Base-by-base conservation (phyloP, 2,329 filamentous ascomycete genomes). In the Scopulariopsis brevicaulis region DNA sequence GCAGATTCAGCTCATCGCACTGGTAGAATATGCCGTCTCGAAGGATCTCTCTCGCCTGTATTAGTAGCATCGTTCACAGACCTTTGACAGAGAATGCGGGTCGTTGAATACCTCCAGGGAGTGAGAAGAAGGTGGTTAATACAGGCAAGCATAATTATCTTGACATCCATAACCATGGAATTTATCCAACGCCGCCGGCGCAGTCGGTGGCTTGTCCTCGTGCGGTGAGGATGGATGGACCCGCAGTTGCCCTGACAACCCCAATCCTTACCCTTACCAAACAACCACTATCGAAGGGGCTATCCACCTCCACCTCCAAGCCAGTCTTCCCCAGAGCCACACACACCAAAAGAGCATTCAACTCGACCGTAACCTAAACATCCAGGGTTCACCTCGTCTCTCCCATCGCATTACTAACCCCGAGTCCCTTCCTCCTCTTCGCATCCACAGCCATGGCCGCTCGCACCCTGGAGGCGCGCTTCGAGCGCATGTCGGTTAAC, bases 401-500 rank as follows among this genome's bases (percentile, higher is more conserved):
- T 24, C 55, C 10, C 43, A 32, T 24, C 18, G 10, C 37, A 10
- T 20, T 46, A n/a, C 46, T 10, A 8, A 25, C 37, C 20, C 14
- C 24, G 12, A 11, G 20, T 48, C 57, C 28, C 60, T 56, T 58
- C 53, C 46, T 50, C 53, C 25, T 53, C 53, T 11, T n/a, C 12
- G 11, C 50, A 55, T 53, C 54, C 53, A 56, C 54, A 58, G 64
- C 62, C 60, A 85, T 93, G 88, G 83, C 92, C 63, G 82, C 88
- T 60, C 83, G 89, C 65, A 84, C 83, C 56, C 79, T 97, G 53
- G 93, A 96, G 75, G 79, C 88, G 73, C 89, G 89, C 66, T 90
- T 97, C 68, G 91, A 96, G 83, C 86, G 86, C 72, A 83, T 96
- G 74, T 87, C 89, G 22, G 89, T 96, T 62, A 87, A 89, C 65